Evolutionary conservation across 164 flowering plant species (phyloP).

Genomic region (Dillenia suffruticosa): DNA sequence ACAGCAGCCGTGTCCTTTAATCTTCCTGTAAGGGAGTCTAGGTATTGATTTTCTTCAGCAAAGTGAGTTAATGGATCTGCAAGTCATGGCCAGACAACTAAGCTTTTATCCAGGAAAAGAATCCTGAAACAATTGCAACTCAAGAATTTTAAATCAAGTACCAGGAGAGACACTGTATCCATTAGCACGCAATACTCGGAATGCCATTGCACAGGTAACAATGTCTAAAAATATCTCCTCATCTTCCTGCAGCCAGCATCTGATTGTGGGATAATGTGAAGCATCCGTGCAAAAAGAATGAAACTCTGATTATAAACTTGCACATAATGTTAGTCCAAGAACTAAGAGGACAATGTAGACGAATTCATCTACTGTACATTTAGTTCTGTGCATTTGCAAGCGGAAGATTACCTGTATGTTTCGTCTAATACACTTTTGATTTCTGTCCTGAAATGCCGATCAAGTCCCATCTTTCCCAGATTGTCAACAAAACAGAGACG

Average conservation of each 20-base stretch:
- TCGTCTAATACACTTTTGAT: constrained; percentile 51
- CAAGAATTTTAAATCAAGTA: constrained; percentile 8
- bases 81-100: constrained; percentile 6
- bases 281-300: not conserved
- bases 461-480: constrained; percentile 67
- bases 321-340: not conserved
- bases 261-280: constrained; percentile 21
- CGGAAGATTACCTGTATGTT: constrained; percentile 48
- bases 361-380: too few species aligned
- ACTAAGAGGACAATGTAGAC: too few species aligned
- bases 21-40: constrained; percentile 29
- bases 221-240: constrained; percentile 62
- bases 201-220: constrained; percentile 67
- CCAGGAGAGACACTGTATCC: constrained; percentile 73
- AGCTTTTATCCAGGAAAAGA: not conserved
- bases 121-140: not conserved
- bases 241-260: constrained; percentile 66
- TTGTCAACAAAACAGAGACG: constrained; percentile 59
- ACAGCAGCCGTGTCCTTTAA: constrained; percentile 28
- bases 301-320: not conserved
- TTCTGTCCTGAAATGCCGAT: constrained; percentile 57
- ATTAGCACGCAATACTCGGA: constrained; percentile 57
- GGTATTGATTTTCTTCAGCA: constrained; percentile 24
- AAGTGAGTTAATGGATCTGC: constrained; percentile 44
- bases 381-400: too few species aligned